A percentile compares a stretch with the other conserved stretches of the same genome.
Conservation (phyloP, 352 stramenopile genomes). For the Phytophthora capsici region DNA sequence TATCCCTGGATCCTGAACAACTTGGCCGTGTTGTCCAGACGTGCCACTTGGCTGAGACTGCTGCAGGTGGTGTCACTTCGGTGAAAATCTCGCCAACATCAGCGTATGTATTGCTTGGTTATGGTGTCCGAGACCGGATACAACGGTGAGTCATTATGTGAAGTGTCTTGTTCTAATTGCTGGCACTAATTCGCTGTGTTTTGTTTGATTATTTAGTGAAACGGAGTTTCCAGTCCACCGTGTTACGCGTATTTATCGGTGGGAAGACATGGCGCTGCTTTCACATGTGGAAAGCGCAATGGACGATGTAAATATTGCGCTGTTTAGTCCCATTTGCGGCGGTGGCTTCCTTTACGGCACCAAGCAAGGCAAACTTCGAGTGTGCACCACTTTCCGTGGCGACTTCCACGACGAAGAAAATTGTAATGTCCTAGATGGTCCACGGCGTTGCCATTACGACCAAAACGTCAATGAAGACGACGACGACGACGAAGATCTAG, state of each 20-base stretch:
- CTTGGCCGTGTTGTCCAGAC: conserved; percentile 85
- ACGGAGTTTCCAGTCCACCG: conserved; percentile 84
- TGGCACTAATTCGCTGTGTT: conserved; percentile 7
- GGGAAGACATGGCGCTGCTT: conserved; percentile 90
- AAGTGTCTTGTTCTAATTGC: not conserved
- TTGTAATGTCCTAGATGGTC: conserved; percentile 81
- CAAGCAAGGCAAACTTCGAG: conserved; percentile 95
- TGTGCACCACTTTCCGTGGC: conserved; percentile 84
- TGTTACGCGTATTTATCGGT: conserved; percentile 89
- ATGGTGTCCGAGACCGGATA: conserved; percentile 85
- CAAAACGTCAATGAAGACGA: conserved; percentile 60
- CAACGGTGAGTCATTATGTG: conserved; percentile 60
- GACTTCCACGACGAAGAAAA: conserved; percentile 80
- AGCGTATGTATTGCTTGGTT: conserved; percentile 86
- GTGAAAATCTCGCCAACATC: conserved; percentile 91
- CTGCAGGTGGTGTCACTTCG: conserved; percentile 86
- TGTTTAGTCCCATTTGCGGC: conserved; percentile 97
- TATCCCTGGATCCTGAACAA: conserved; percentile 82
- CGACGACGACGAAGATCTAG: conserved; percentile 58
- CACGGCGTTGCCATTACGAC: conserved; percentile 66
- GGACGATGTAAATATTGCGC: conserved; percentile 98
- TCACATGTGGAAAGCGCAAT: conserved; percentile 88
- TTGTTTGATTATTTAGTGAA: conserved; percentile 49
- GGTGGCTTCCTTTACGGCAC: conserved; percentile 98
- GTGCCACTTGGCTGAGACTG: conserved; percentile 78